A percentile compares a stretch with the other conserved stretches of the same genome.
Conservation (phyloP, 2,329 filamentous ascomycete species). For the Cryphonectria japonica region DNA sequence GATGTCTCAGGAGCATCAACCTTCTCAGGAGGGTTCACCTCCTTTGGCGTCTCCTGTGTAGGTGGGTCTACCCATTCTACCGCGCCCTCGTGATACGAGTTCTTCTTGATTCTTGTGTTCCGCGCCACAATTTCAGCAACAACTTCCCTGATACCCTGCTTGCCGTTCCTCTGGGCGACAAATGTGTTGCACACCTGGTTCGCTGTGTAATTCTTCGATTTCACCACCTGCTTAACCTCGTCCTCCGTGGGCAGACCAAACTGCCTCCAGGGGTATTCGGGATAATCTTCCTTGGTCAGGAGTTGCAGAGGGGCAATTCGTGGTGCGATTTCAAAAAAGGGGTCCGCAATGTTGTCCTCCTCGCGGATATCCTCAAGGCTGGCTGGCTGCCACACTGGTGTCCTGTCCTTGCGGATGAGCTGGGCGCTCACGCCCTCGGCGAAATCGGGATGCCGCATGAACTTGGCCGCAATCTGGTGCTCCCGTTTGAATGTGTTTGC, state of each 20-base stretch:
- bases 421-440: constrained; percentile 85
- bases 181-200: constrained; percentile 68
- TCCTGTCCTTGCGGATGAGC: constrained; percentile 68
- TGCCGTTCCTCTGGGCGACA: constrained; percentile 59
- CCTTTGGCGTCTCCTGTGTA: not conserved
- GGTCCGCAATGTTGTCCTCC: constrained; percentile 57
- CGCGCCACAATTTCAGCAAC: constrained; percentile 69
- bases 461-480: constrained; percentile 79
- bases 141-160: constrained; percentile 71
- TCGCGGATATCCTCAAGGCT: constrained; percentile 68
- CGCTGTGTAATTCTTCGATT: constrained; percentile 44
- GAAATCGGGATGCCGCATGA: constrained; percentile 93
- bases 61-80: constrained; percentile 12
- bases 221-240: constrained; percentile 55
- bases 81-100: not conserved
- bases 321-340: constrained; percentile 67
- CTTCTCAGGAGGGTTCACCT: not conserved
- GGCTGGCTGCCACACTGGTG: constrained; percentile 76
- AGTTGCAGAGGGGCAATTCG: constrained; percentile 58
- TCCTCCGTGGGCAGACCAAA: constrained; percentile 76
- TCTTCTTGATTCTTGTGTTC: constrained; percentile 51
- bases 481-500: constrained; percentile 83
- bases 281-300: constrained; percentile 66
- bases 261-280: constrained; percentile 70
- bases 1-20: not conserved